These are phyloP conservation scores for Thelonectria discophora DNA, from an alignment of 2,329 filamentous ascomycete species.

Conservation along the genomic window DNA sequence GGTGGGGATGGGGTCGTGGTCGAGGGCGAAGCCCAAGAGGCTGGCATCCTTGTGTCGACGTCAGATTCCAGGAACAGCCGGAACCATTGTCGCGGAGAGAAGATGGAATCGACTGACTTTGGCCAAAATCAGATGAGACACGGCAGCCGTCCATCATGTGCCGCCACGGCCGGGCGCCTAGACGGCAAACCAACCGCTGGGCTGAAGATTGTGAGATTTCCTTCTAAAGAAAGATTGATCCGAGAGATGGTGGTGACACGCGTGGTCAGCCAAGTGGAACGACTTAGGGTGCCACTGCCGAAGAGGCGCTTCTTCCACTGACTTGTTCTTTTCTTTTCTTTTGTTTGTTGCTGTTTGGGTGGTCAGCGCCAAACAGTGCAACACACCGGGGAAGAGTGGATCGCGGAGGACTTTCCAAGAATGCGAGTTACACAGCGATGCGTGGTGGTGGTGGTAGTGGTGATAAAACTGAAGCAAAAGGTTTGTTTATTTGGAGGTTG, in stretches of 20 bases:
- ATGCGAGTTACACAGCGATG: too few relatives aligned
- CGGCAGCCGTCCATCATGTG: background rate
- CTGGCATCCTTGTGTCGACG: background rate
- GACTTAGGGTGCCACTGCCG: constrained; percentile 1
- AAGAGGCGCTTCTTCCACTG: background rate
- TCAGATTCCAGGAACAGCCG: background rate
- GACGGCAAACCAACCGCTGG: background rate
- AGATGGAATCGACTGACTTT: constrained; percentile 35
- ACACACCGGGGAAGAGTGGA: too few relatives aligned
- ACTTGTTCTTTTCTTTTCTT: background rate
- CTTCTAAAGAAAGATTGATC: constrained; percentile 20
- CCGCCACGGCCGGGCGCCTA: constrained; percentile 23
- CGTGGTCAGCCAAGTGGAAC: constrained; percentile 17
- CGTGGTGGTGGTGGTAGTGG: too few relatives aligned
- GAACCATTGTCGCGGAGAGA: background rate
- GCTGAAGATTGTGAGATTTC: background rate
- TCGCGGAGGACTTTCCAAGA: too few relatives aligned
- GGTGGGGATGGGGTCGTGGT: background rate
- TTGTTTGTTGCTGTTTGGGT: too few relatives aligned
- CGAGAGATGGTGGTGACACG: too few relatives aligned
- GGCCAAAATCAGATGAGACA: constrained; percentile 1
- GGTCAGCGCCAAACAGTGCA: too few relatives aligned
- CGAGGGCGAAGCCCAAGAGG: background rate
- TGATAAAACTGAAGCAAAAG: too few relatives aligned
- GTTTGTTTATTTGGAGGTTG: too few relatives aligned